Evolutionary conservation across 2,329 filamentous ascomycete genomes (phyloP).

Genomic region (Pseudogymnoascus sp.): DNA sequence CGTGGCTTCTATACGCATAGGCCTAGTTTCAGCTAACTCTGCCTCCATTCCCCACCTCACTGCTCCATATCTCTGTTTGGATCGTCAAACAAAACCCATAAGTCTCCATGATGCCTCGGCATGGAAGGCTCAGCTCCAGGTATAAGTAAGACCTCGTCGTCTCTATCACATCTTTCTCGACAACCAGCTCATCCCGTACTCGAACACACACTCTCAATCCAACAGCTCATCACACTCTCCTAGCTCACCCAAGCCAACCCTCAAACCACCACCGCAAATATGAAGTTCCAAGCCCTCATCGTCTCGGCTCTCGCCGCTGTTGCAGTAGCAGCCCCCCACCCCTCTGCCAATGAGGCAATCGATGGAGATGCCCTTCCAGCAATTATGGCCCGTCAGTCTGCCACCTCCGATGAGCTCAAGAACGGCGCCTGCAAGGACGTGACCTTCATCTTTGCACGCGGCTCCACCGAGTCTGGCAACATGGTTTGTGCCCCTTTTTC

Average conservation of each 20-base stretch:
- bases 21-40: not conserved
- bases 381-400: not conserved
- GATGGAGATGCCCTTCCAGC: not conserved
- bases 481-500: constrained; percentile 30
- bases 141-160: not conserved
- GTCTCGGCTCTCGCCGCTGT: not conserved
- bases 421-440: constrained; percentile 31
- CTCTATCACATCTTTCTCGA: not conserved
- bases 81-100: not conserved
- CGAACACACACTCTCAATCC: not conserved
- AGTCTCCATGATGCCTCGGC: not conserved
- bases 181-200: not conserved
- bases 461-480: constrained; percentile 42
- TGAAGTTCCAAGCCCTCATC: constrained; percentile 1
- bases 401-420: constrained; percentile 14
- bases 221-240: not conserved
- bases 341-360: not conserved
- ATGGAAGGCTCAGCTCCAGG: not conserved
- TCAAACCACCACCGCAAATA: not conserved
- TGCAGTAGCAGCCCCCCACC: not conserved
- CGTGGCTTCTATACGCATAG: not conserved
- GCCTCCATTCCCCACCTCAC: not conserved
- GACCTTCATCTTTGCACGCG: constrained; percentile 42
- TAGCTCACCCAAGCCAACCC: not conserved
- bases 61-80: not conserved